phyloP scores from a whole-genome alignment of 306 rosid genomes.

The Calophaca sinica region DNA sequence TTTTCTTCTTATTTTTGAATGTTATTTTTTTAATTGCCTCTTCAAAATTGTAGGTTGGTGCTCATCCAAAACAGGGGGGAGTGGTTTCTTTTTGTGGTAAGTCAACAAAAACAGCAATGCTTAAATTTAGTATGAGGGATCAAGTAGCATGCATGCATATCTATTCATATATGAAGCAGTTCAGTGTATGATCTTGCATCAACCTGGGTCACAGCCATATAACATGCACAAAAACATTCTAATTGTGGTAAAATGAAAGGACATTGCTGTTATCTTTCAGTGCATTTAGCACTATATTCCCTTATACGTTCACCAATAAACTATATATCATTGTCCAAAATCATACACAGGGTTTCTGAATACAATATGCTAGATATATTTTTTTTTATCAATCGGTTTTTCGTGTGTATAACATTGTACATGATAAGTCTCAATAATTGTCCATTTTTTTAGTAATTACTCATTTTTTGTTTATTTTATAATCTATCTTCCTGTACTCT shows the following conservation, averaged over 20 bases:
- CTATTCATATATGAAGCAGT: neutral
- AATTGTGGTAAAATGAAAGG: slow-evolving; percentile 44
- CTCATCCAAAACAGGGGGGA: slow-evolving; percentile 30
- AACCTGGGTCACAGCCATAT: slow-evolving; percentile 4
- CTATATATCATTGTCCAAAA: slow-evolving; percentile 35
- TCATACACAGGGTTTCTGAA: slow-evolving; percentile 10
- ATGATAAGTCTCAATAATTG: no score
- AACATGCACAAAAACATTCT: slow-evolving; percentile 22
- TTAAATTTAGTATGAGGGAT: slow-evolving; percentile 6
- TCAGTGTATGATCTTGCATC: slow-evolving; percentile 17
- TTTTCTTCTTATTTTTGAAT: neutral
- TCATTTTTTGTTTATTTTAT: no score
- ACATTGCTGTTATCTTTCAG: slow-evolving; percentile 9
- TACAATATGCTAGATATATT: neutral
- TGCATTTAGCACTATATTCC: slow-evolving; percentile 27
- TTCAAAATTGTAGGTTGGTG: neutral
- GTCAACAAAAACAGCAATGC: neutral
- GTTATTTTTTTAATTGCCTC: neutral
- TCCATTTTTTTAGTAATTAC: no score
- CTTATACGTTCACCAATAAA: slow-evolving; percentile 26
- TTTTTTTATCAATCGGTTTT: no score
- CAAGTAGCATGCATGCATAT: slow-evolving; percentile 37
- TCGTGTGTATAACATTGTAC: no score
- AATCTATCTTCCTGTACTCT: no score
- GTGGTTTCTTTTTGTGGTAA: slow-evolving; percentile 11